Conservation (phyloP, 2,329 filamentous ascomycete genomes). For the Fusarium protoensiforme region DNA sequence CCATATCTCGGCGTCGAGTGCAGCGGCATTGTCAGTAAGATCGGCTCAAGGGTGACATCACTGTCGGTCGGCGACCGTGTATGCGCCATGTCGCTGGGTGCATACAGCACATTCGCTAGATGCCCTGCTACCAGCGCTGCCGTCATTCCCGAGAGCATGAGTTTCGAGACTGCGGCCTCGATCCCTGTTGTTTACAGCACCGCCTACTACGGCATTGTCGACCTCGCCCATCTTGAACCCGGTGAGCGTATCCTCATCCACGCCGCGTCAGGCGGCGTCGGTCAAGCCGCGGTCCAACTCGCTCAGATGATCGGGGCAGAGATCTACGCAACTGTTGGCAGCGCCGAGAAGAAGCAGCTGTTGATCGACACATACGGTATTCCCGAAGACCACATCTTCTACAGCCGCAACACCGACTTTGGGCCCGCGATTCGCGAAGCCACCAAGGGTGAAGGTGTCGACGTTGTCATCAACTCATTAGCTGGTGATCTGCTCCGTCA, state of each 20-base stretch:
- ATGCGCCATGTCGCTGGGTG: slow-evolving; percentile 22
- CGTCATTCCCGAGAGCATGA: slow-evolving; percentile 19
- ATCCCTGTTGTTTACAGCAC: slow-evolving; percentile 32
- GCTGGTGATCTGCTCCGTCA: neutral
- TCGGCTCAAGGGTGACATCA: slow-evolving; percentile 45
- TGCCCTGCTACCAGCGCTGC: slow-evolving; percentile 56
- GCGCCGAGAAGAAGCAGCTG: slow-evolving; percentile 44
- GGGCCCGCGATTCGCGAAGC: slow-evolving; percentile 32
- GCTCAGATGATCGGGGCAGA: slow-evolving; percentile 38
- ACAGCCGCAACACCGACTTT: slow-evolving; percentile 42
- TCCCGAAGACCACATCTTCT: slow-evolving; percentile 45
- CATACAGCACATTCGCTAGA: slow-evolving; percentile 24
- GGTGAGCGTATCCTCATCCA: slow-evolving; percentile 48
- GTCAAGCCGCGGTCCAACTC: slow-evolving; percentile 46
- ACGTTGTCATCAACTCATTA: neutral
- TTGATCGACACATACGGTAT: slow-evolving; percentile 44
- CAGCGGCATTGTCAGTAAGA: slow-evolving; percentile 52
- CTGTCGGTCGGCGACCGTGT: slow-evolving; percentile 24
- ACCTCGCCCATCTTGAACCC: slow-evolving; percentile 20
- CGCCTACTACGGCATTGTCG: slow-evolving; percentile 30
- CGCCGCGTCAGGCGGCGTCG: slow-evolving; percentile 38
- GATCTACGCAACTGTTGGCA: slow-evolving; percentile 49
- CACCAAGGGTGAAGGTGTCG: neutral
- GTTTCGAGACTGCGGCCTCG: slow-evolving; percentile 12
- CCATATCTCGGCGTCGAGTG: slow-evolving; percentile 53